phyloP scores from a whole-genome alignment of 2,329 filamentous ascomycete genomes.

The Byssochlamys sp. region DNA sequence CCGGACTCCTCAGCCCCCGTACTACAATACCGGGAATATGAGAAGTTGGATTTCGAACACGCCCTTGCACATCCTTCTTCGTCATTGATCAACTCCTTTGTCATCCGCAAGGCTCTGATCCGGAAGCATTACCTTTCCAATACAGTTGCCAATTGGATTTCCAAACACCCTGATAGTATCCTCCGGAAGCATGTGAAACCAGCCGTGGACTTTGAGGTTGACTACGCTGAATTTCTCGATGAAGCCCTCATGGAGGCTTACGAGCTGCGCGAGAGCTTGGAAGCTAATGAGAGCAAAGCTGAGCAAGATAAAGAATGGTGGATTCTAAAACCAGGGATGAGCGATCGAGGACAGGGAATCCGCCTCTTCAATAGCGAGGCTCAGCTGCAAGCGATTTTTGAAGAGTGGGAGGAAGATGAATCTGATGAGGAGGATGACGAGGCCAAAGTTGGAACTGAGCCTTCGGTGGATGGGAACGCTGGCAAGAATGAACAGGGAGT shows the following conservation, averaged over 20 bases:
- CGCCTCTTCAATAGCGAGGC: slow-evolving; percentile 76
- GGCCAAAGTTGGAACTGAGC: slow-evolving; percentile 32
- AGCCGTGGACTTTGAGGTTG: slow-evolving; percentile 79
- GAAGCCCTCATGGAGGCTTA: slow-evolving; percentile 85
- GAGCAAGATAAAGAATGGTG: slow-evolving; percentile 68
- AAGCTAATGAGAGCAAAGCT: slow-evolving; percentile 58
- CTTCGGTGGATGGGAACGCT: background rate
- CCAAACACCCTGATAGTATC: slow-evolving; percentile 66
- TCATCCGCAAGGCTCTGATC: slow-evolving; percentile 92
- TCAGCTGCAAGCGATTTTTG: slow-evolving; percentile 77
- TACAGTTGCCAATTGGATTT: slow-evolving; percentile 74
- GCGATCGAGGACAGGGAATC: slow-evolving; percentile 88
- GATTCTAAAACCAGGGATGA: slow-evolving; percentile 98
- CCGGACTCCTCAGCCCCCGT: slow-evolving; percentile 41
- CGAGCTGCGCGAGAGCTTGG: slow-evolving; percentile 71
- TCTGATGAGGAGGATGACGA: slow-evolving; percentile 42
- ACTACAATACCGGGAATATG: slow-evolving; percentile 78
- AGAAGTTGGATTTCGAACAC: slow-evolving; percentile 74
- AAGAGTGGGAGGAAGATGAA: slow-evolving; percentile 69
- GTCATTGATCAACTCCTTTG: slow-evolving; percentile 73
- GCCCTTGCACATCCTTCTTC: slow-evolving; percentile 53
- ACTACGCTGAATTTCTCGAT: slow-evolving; percentile 93
- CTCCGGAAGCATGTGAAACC: slow-evolving; percentile 64
- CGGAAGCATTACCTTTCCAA: slow-evolving; percentile 86
- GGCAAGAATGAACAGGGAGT: slow-evolving; percentile 43